phyloP scores from a whole-genome alignment of 1,284 basidiomycete genomes.

The Cystobasidiaceae sp. region DNA sequence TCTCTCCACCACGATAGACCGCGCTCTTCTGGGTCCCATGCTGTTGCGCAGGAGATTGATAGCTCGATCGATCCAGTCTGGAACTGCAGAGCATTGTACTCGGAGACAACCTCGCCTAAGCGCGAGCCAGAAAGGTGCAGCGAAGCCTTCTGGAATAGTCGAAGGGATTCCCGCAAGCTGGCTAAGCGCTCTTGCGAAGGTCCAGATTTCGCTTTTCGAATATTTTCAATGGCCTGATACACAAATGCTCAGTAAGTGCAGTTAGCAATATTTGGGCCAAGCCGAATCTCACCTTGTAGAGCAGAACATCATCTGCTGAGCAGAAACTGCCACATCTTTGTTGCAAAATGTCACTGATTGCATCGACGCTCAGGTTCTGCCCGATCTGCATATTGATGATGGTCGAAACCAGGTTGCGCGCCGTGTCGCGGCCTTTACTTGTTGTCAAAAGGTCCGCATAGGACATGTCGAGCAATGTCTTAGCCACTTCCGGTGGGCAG shows the following conservation, averaged over 20 bases:
- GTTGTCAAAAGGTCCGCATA: slow-evolving; percentile 80
- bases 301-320: slow-evolving; percentile 93
- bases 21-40: slow-evolving; percentile 69
- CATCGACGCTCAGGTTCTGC: slow-evolving; percentile 77
- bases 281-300: slow-evolving; percentile 85
- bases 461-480: slow-evolving; percentile 62
- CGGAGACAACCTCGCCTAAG: slow-evolving; percentile 73
- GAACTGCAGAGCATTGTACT: slow-evolving; percentile 59
- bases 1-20: slow-evolving; percentile 73
- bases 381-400: slow-evolving; percentile 97
- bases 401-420: slow-evolving; percentile 83
- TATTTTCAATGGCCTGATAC: slow-evolving; percentile 78
- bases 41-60: slow-evolving; percentile 74
- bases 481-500: slow-evolving; percentile 65
- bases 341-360: slow-evolving; percentile 89
- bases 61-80: slow-evolving; percentile 66
- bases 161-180: slow-evolving; percentile 74
- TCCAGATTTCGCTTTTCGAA: slow-evolving; percentile 82
- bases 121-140: slow-evolving; percentile 77
- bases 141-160: slow-evolving; percentile 81
- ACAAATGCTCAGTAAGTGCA: background rate
- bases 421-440: slow-evolving; percentile 72
- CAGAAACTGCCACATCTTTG: slow-evolving; percentile 95
- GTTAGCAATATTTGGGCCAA: background rate
- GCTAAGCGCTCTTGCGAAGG: slow-evolving; percentile 62